Conservation (phyloP, 164 flowering plant genomes). For the Vitis riparia region DNA sequence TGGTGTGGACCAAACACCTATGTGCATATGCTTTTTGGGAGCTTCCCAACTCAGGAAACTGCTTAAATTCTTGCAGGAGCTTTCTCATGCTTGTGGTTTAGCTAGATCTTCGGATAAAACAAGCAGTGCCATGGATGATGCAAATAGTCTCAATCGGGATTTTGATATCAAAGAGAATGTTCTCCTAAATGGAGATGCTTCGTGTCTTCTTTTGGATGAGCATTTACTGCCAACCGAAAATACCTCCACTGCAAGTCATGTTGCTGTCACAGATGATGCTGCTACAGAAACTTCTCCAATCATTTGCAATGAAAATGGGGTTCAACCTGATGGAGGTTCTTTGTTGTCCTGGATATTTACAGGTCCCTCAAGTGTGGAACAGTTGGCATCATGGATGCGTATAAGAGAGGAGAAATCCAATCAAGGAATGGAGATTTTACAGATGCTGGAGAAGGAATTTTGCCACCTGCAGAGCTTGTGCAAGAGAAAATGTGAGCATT, state of each 20-base stretch:
- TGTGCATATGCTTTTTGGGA: conserved; percentile 88
- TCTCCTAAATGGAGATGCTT: conserved; percentile 56
- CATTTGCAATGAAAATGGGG: conserved; percentile 34
- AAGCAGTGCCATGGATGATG: conserved; percentile 39
- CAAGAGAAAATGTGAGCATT: conserved; percentile 79
- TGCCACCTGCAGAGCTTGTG: conserved; percentile 68
- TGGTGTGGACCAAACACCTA: conserved; percentile 72
- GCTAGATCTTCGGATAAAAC: conserved; percentile 65
- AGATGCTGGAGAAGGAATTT: conserved; percentile 86
- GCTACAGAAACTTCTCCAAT: conserved; percentile 19
- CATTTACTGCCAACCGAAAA: conserved; percentile 35
- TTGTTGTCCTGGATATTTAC: conserved; percentile 80
- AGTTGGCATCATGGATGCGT: conserved; percentile 58
- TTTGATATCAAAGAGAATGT: conserved; percentile 57
- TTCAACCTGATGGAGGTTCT: conserved; percentile 39
- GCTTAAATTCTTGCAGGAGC: conserved; percentile 82
- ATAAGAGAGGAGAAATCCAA: conserved; percentile 65
- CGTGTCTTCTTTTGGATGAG: conserved; percentile 62
- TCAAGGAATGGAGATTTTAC: conserved; percentile 68
- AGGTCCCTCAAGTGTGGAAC: conserved; percentile 65
- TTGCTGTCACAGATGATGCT: conserved; percentile 24
- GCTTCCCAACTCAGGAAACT: conserved; percentile 70
- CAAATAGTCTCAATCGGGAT: conserved; percentile 20
- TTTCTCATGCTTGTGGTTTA: conserved; percentile 70
- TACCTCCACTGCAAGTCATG: conserved; percentile 12